A percentile compares a stretch with the other conserved stretches of the same genome.
These are phyloP conservation scores for Saturnispora mendoncae DNA, from an alignment of 805 yeast species.

Conservation along the genomic window DNA sequence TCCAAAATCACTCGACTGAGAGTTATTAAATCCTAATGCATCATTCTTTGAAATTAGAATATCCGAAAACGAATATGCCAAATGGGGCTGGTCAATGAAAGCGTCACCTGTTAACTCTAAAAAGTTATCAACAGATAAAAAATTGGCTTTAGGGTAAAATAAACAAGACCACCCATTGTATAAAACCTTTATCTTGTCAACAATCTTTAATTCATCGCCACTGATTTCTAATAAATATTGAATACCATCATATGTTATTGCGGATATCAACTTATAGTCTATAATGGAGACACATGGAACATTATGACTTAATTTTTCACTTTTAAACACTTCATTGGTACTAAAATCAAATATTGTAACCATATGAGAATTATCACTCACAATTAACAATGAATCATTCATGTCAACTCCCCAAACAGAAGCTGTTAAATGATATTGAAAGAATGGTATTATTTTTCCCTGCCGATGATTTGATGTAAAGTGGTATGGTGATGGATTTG, in stretches of 20 bases:
- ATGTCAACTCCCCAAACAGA: constrained; percentile 55
- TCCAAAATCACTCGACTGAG: constrained; percentile 1
- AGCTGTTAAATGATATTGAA: constrained; percentile 1
- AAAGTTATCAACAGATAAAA: constrained; percentile 4
- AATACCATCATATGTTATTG: constrained; percentile 7
- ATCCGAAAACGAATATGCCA: not conserved
- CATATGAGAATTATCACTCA: constrained; percentile 46
- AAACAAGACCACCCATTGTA: constrained; percentile 7
- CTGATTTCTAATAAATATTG: constrained; percentile 8
- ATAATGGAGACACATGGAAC: constrained; percentile 34
- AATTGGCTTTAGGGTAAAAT: constrained; percentile 2
- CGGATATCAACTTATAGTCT: not conserved
- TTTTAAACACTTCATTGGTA: constrained; percentile 7
- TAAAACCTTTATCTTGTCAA: not conserved
- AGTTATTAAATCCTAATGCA: not conserved
- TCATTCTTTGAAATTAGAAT: constrained; percentile 3
- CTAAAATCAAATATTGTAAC: constrained; percentile 31
- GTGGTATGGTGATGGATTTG: not conserved
- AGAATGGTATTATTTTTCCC: constrained; percentile 2
- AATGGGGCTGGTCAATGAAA: not conserved
- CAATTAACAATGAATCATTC: constrained; percentile 32
- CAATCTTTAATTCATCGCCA: not conserved
- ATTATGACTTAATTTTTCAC: constrained; percentile 43
- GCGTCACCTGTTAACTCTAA: constrained; percentile 2
- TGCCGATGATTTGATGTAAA: not conserved